Base-by-base conservation (phyloP, 2,329 filamentous ascomycete genomes). In the Cladophialophora exuberans region DNA sequence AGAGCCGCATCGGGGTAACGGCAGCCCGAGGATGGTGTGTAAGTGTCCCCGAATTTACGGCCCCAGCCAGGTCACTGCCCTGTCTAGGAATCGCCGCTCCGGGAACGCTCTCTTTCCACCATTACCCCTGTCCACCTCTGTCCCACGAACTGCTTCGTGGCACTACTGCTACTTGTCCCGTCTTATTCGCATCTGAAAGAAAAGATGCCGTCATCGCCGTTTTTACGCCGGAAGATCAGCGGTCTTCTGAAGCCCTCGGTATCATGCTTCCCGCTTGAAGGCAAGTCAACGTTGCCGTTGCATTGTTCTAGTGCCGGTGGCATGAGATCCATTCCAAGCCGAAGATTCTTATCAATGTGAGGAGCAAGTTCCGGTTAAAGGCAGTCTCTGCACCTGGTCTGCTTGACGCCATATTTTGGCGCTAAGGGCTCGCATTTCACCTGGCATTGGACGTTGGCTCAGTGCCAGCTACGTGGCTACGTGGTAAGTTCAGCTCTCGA, bases 161-260 rank as follows among this genome's bases (percentile, higher is more conserved):
- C 25, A 38, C 33, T 13, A 17, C 10, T 18, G 28, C 33, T 13
- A 17, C 10, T 18, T 36, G 7, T 45, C 25, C 25, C 46, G 35
- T 11, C 11, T 49, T 28, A 20, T 25, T 9, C 22, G 22, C 20
- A 25, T 38, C 15, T 4, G 17, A 7, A 22, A 39, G n/a, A 11
- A n/a, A 30, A 11, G 22, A 39, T 20, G 23, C 25, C 46, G n/a
- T 18, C 22, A 30, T 17, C 11, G 7, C 30, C 46, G 15, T n/a
- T n/a, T n/a, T n/a, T n/a, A n/a, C n/a, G n/a, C n/a, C n/a, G n/a
- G n/a, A n/a, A n/a, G n/a, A 18, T 42, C 23, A 31, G 39, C 36
- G 18, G 35, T 57, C 3, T 35, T 51, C 43, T 22, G 55, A 55
- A 11, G 22, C 47, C 18, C 55, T 60, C 44, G 58, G n/a, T n/a